A percentile compares a stretch with the other conserved stretches of the same genome.
Conservation (phyloP, 2,329 filamentous ascomycete genomes). For the Cladosporium sp. region DNA sequence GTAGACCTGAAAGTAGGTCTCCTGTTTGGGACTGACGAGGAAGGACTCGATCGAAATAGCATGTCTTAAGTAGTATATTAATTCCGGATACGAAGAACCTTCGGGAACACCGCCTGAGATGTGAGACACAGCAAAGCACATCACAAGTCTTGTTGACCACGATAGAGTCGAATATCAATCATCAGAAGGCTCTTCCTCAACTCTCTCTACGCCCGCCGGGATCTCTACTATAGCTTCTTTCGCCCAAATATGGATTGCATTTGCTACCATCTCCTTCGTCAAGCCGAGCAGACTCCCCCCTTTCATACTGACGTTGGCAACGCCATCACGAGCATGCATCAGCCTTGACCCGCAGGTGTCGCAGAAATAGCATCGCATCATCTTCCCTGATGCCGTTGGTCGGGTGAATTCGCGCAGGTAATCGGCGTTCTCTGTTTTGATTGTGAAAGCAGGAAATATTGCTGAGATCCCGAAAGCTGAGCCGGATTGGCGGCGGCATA, state of each 20-base stretch:
- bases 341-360: slow-evolving; percentile 8
- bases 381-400: background rate
- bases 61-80: too few relatives aligned
- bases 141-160: too few relatives aligned
- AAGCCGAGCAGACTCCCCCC: background rate
- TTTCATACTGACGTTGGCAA: slow-evolving; percentile 7
- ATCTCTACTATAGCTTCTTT: slow-evolving; percentile 10
- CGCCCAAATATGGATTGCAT: slow-evolving; percentile 11
- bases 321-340: slow-evolving; percentile 7
- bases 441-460: slow-evolving; percentile 8
- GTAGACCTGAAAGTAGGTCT: too few relatives aligned
- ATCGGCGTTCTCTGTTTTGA: background rate
- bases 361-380: slow-evolving; percentile 11
- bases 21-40: too few relatives aligned
- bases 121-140: too few relatives aligned
- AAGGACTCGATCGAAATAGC: too few relatives aligned
- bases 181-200: slow-evolving; percentile 11
- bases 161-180: slow-evolving; percentile 4
- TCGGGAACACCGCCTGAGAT: too few relatives aligned
- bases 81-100: too few relatives aligned
- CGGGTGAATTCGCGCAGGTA: slow-evolving; percentile 8
- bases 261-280: slow-evolving; percentile 8
- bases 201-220: background rate
- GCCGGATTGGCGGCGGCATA: slow-evolving; percentile 14
- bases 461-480: slow-evolving; percentile 16